Evolutionary conservation across 192 early-diverging fungal genomes (phyloP).

Genomic region (Spizellomyces sp.): DNA sequence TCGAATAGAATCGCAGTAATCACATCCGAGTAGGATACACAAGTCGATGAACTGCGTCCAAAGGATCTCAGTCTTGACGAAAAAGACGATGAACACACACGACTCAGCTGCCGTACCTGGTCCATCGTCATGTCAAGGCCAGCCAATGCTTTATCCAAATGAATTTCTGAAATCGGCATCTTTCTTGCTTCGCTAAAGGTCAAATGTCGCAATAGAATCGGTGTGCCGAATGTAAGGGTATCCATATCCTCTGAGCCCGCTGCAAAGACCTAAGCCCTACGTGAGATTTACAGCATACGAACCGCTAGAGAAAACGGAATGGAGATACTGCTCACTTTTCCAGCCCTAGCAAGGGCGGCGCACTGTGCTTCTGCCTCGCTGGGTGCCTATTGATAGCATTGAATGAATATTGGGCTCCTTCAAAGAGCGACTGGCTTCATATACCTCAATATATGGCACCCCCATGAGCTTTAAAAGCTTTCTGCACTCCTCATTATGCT

Average conservation of each 20-base stretch:
- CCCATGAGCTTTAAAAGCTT: constrained; percentile 88
- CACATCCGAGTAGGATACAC: constrained; percentile 96
- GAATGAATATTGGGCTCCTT: background rate
- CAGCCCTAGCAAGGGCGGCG: constrained; percentile 83
- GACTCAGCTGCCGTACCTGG: constrained; percentile 49
- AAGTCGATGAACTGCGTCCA: constrained; percentile 87
- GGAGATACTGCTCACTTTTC: constrained; percentile 55
- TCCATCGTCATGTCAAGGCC: constrained; percentile 76
- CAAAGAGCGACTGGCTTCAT: background rate
- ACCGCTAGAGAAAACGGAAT: constrained; percentile 5
- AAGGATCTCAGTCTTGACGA: too few relatives aligned
- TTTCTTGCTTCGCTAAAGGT: constrained; percentile 91
- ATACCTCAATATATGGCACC: constrained; percentile 83
- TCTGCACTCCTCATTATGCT: constrained; percentile 93
- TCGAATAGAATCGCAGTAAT: constrained; percentile 94
- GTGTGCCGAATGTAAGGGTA: constrained; percentile 90
- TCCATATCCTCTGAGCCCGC: constrained; percentile 99
- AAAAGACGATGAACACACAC: too few relatives aligned
- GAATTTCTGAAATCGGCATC: constrained; percentile 88
- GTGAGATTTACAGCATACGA: background rate
- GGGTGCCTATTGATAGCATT: constrained; percentile 75
- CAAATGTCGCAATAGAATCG: constrained; percentile 87
- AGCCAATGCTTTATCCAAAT: constrained; percentile 76
- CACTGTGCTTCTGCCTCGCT: constrained; percentile 99
- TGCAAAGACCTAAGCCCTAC: constrained; percentile 72